Conservation (phyloP, 2,329 filamentous ascomycete species). For the Xylaria sp. region DNA sequence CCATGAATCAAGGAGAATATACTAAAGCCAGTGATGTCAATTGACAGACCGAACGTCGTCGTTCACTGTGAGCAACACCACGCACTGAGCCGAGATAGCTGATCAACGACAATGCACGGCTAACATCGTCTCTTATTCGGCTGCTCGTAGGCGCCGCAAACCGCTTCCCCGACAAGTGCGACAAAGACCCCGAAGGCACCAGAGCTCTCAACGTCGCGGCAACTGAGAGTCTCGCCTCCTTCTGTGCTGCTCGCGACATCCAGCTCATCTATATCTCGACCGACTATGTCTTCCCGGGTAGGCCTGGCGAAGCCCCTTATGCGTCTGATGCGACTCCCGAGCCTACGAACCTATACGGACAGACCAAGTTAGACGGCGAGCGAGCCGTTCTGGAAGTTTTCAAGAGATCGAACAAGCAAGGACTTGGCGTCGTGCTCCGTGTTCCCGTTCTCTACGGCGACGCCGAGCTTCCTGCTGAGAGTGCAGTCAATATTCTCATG, state of each 20-base stretch:
- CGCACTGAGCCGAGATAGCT: neutral
- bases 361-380: conserved; percentile 58
- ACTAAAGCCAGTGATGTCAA: neutral
- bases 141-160: conserved; percentile 67
- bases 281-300: conserved; percentile 73
- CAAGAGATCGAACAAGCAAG: conserved; percentile 41
- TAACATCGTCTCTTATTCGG: neutral
- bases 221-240: conserved; percentile 58
- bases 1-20: conserved; percentile 2
- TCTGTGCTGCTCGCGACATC: conserved; percentile 57
- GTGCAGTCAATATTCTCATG: conserved; percentile 76
- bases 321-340: conserved; percentile 55
- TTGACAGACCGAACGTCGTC: conserved; percentile 63
- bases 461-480: conserved; percentile 66
- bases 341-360: conserved; percentile 71
- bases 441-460: conserved; percentile 81
- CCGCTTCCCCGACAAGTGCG: conserved; percentile 80
- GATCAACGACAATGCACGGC: neutral
- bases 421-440: conserved; percentile 63
- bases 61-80: conserved; percentile 62
- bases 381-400: conserved; percentile 61
- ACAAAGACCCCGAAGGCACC: conserved; percentile 70
- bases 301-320: conserved; percentile 78
- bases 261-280: conserved; percentile 75
- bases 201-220: conserved; percentile 69